Base-by-base conservation (phyloP, 2,329 filamentous ascomycete species). In the Ophiostoma himal-ulmi region DNA sequence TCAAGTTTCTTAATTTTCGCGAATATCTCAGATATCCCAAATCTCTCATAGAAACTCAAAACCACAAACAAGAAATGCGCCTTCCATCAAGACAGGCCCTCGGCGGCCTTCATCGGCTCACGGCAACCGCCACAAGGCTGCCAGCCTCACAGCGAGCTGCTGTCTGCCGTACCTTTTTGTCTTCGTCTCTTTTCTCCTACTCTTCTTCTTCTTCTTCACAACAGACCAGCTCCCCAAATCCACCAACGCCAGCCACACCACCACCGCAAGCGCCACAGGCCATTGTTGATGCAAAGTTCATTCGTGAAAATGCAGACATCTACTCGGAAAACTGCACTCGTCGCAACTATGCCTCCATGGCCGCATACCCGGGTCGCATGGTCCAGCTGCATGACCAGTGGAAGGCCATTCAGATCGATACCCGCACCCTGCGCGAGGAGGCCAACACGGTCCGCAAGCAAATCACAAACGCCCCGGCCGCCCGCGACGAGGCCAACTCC, bases 321-420 rank as follows among this genome's bases (percentile, higher is more conserved):
- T 91, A 97, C 82, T 86, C 91, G 75, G 84, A 90, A 74, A 98
- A 96, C 77, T 96, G 92, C 80, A 78, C 90, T 72, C 89, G 93
- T 74, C 89, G 95, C 75, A 97, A 97, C 79, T 97, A 97, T 81
- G 83, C 78, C 71, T 75, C 79, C 36, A 85, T 87, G 73, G 81
- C 85, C 52, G 76, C 79, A 17, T 83, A 88, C 75, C 87, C 89
- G 0, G 78, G 80, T 10, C 84, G 81, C 69, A 91, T 91, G 75
- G 80, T 82, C 69, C 78, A 78, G 10, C 80, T 90, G 10, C 85
- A 86, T 75, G 80, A 81, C n/a, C 78, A 84, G 79, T 88, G 86
- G 83, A 84, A 87, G 75, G 78, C 79, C n/a, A 80, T 88, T 48
- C 89, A 92, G 77, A 81, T 80, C 67, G 83, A 87, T 69, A 86